Evolutionary conservation across 495 filamentous ascomycete species (phyloP).

Genomic region (Pyronema omphalodes): DNA sequence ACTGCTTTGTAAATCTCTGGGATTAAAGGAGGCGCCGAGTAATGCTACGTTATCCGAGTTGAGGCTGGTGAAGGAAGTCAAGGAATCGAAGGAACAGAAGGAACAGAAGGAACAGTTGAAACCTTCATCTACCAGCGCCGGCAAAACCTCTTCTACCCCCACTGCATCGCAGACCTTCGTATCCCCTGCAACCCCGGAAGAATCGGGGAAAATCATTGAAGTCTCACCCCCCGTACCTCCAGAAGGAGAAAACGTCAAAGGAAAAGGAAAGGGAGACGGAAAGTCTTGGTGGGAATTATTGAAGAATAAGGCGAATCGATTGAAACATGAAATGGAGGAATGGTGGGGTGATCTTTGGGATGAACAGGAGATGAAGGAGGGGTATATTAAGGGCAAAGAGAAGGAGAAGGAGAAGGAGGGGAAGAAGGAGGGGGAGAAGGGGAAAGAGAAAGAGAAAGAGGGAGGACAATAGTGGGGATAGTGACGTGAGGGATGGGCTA

Average conservation of each 20-base stretch:
- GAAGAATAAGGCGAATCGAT: conserved; percentile 15
- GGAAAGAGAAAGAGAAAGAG: no score
- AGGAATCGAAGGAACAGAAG: not conserved
- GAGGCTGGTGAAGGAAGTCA: conserved; percentile 31
- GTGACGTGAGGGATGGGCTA: not conserved
- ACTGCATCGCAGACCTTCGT: no score
- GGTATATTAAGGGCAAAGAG: not conserved
- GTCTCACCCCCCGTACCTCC: not conserved
- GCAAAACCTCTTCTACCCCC: no score
- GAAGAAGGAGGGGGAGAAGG: not conserved
- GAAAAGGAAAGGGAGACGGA: conserved; percentile 8
- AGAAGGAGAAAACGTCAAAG: conserved; percentile 8
- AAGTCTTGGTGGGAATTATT: conserved; percentile 17
- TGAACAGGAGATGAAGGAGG: not conserved
- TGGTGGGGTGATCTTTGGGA: conserved; percentile 19
- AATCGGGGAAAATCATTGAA: not conserved
- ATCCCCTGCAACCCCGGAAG: not conserved
- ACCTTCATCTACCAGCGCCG: not conserved
- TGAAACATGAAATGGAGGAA: conserved; percentile 19
- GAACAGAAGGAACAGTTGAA: not conserved
- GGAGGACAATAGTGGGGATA: no score
- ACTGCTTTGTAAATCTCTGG: conserved; percentile 71
- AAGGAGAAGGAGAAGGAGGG: not conserved
- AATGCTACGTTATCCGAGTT: conserved; percentile 69
- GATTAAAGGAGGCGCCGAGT: conserved; percentile 34